A percentile compares a stretch with the other conserved stretches of the same genome.
Conservation (phyloP, 306 rosid species). For the Ochetophila trinervis region DNA sequence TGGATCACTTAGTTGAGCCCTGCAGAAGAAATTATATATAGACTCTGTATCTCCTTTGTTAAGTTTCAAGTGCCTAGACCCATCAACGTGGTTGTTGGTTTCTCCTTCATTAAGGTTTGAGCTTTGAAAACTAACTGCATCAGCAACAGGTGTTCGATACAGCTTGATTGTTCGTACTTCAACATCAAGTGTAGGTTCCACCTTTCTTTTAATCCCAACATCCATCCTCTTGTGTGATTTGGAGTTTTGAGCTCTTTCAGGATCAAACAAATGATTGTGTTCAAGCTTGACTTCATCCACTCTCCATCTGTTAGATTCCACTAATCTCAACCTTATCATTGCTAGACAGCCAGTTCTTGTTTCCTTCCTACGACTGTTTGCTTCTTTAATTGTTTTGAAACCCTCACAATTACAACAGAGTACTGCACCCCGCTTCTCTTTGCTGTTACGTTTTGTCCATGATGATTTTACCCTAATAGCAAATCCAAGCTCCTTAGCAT, state of each 20-base stretch:
- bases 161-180: conserved; percentile 91
- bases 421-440: conserved; percentile 97
- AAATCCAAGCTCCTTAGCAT: conserved; percentile 83
- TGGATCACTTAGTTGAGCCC: conserved; percentile 63
- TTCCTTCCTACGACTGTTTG: conserved; percentile 80
- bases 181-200: conserved; percentile 69
- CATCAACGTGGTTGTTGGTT: conserved; percentile 32
- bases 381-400: conserved; percentile 80
- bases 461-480: conserved; percentile 95
- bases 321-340: conserved; percentile 90
- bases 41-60: conserved; percentile 64
- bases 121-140: conserved; percentile 56
- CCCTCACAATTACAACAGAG: conserved; percentile 97
- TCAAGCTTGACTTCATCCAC: conserved; percentile 93
- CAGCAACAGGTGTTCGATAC: conserved; percentile 57
- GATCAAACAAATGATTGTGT: conserved; percentile 94
- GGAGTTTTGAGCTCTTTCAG: conserved; percentile 92
- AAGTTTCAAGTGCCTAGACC: conserved; percentile 59
- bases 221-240: conserved; percentile 92
- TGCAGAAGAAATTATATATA: conserved; percentile 59
- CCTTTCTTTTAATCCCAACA: conserved; percentile 68
- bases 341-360: conserved; percentile 94
- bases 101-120: conserved; percentile 62
- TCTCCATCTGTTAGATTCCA: conserved; percentile 90
- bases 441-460: conserved; percentile 95